Percentiles rank a stretch among this genome's conserved stretches.
These are phyloP conservation scores for Cornus florida DNA, from an alignment of 148 eudicot species.

Conservation along the genomic window DNA sequence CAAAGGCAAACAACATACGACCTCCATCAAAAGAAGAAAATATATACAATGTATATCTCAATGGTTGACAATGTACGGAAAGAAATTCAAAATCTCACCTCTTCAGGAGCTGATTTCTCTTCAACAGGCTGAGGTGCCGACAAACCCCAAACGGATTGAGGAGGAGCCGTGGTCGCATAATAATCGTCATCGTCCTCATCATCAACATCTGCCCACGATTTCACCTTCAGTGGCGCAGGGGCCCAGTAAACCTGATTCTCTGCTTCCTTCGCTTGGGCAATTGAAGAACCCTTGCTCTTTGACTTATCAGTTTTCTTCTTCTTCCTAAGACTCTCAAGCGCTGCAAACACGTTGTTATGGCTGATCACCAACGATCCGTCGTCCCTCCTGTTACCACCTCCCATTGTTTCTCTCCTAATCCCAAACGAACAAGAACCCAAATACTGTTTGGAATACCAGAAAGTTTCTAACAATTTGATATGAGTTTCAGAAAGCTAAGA, in stretches of 20 bases:
- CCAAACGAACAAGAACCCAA: background rate
- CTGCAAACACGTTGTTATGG: slow-evolving; percentile 51
- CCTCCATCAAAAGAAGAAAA: background rate
- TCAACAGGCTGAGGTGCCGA: slow-evolving; percentile 20
- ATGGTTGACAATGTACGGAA: background rate
- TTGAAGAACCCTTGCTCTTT: slow-evolving; percentile 36
- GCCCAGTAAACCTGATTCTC: slow-evolving; percentile 41
- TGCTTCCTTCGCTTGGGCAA: slow-evolving; percentile 29
- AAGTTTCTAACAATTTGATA: background rate
- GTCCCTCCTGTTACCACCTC: slow-evolving; percentile 42
- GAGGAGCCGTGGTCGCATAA: slow-evolving; percentile 48
- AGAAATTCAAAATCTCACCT: slow-evolving; percentile 17
- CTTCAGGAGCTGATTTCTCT: slow-evolving; percentile 20
- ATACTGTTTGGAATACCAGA: background rate
- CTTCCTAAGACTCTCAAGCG: slow-evolving; percentile 43
- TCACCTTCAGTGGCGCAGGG: slow-evolving; percentile 34
- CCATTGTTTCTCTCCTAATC: slow-evolving; percentile 32
- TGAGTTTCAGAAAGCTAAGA: background rate
- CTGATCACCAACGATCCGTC: slow-evolving; percentile 36
- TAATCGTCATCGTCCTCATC: slow-evolving; percentile 58
- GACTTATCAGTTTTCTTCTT: slow-evolving; percentile 45
- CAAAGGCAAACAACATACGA: background rate
- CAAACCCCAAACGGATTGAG: slow-evolving; percentile 35
- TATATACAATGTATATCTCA: background rate
- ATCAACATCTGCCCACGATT: slow-evolving; percentile 61